phyloP scores from a whole-genome alignment of 352 stramenopile genomes.

The Phytophthora citrophthora region DNA sequence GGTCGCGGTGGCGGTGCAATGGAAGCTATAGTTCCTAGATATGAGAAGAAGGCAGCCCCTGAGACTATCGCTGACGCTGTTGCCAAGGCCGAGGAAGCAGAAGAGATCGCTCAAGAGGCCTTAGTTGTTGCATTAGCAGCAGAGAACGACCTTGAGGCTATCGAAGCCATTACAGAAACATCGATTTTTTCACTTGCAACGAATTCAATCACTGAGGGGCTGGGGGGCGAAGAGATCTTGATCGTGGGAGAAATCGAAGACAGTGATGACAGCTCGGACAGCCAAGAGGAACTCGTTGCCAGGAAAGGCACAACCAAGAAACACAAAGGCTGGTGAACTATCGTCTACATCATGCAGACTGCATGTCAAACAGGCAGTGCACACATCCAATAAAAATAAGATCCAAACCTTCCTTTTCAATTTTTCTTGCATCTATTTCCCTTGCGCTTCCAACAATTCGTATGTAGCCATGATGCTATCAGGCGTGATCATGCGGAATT shows the following conservation, averaged over 20 bases:
- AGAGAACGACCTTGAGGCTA: conserved; percentile 2
- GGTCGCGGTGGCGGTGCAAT: neutral
- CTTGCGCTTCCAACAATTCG: conserved; percentile 50
- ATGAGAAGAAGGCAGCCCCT: neutral
- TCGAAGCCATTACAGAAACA: conserved; percentile 3
- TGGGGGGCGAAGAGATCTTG: neutral
- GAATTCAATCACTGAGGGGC: neutral
- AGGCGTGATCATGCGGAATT: conserved; percentile 92
- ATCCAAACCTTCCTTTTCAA: too few species aligned
- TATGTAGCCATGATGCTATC: conserved; percentile 92
- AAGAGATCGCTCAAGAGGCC: conserved; percentile 8
- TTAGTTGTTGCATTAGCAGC: neutral
- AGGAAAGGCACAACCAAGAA: neutral
- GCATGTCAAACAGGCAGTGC: too few species aligned
- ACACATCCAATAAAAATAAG: too few species aligned
- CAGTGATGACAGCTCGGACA: conserved; percentile 1
- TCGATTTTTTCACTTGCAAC: conserved; percentile 1
- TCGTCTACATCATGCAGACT: neutral
- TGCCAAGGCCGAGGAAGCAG: conserved; percentile 7
- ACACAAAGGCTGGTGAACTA: neutral
- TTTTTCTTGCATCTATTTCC: conserved; percentile 19
- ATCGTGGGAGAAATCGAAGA: neutral
- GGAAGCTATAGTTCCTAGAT: conserved; percentile 1
- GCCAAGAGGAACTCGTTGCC: neutral
- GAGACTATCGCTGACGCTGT: neutral